Percentiles rank a stretch among this genome's conserved stretches.
phyloP scores from a whole-genome alignment of 805 yeast genomes.

The Saturnispora silvae region DNA sequence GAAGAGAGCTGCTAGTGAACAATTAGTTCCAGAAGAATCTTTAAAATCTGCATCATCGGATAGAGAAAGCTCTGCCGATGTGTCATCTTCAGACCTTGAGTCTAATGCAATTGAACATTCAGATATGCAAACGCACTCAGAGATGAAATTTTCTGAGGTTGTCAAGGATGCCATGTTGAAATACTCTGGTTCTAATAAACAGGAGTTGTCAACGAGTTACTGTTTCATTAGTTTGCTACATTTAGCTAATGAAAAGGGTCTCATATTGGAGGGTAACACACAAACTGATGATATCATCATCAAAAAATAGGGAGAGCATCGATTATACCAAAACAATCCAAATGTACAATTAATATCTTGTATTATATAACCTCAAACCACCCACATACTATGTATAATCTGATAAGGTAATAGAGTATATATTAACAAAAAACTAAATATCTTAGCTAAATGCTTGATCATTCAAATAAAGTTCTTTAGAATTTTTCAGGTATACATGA shows the following conservation, averaged over 20 bases:
- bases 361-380: too few relatives aligned
- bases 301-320: slow-evolving; percentile 11
- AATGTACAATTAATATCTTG: too few relatives aligned
- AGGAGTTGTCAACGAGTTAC: slow-evolving; percentile 39
- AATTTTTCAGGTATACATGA: not conserved
- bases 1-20: slow-evolving; percentile 24
- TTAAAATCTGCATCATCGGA: not conserved
- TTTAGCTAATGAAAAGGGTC: slow-evolving; percentile 39
- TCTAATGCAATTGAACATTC: not conserved
- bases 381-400: too few relatives aligned
- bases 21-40: too few relatives aligned
- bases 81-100: slow-evolving; percentile 1
- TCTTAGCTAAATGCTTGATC: too few relatives aligned
- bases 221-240: slow-evolving; percentile 40
- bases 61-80: not conserved
- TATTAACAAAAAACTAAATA: too few relatives aligned
- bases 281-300: slow-evolving; percentile 30
- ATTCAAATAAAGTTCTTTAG: not conserved
- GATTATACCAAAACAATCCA: too few relatives aligned
- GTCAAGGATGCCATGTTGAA: slow-evolving; percentile 27
- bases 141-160: slow-evolving; percentile 24
- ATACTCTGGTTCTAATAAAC: slow-evolving; percentile 29
- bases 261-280: slow-evolving; percentile 27
- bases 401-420: too few relatives aligned
- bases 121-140: slow-evolving; percentile 6